Percentiles rank a stretch among this genome's conserved stretches.
Evolutionary conservation across 345 rosid genomes (phyloP).

Genomic region (Murraya koenigii): DNA sequence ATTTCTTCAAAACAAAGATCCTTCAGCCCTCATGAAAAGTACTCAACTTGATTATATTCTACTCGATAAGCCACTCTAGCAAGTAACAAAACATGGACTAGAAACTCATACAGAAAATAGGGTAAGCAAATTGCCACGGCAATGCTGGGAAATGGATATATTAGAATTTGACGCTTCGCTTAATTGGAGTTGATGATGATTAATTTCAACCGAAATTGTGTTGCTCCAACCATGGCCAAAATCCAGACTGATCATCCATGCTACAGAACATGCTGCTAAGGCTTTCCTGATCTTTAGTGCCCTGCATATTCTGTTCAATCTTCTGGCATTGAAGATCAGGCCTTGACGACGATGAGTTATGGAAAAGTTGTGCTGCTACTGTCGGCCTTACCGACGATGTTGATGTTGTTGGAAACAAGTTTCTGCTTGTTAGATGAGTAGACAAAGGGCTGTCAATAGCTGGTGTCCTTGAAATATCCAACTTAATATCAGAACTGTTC

Average conservation of each 20-base stretch:
- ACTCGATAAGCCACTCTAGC: constrained; percentile 33
- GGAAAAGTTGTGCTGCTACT: constrained; percentile 51
- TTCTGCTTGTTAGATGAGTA: constrained; percentile 45
- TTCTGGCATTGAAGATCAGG: constrained; percentile 39
- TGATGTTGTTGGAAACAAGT: constrained; percentile 74
- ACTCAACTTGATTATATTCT: constrained; percentile 24
- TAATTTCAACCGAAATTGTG: constrained; percentile 59
- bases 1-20: constrained; percentile 15
- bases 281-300: constrained; percentile 74
- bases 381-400: constrained; percentile 38
- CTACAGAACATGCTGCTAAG: constrained; percentile 86
- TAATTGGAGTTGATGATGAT: background rate
- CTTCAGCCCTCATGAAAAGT: constrained; percentile 6
- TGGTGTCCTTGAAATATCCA: constrained; percentile 74
- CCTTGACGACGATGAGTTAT: constrained; percentile 38
- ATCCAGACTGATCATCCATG: constrained; percentile 85
- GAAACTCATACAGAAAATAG: constrained; percentile 10
- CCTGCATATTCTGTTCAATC: constrained; percentile 45
- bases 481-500: constrained; percentile 79
- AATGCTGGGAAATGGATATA: background rate
- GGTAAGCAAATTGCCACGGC: constrained; percentile 4
- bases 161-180: constrained; percentile 1
- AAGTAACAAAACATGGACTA: constrained; percentile 24
- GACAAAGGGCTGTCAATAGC: constrained; percentile 72
- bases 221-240: constrained; percentile 99